Conservation (phyloP, 371 early-diverging fungal genomes). For the Gilbertella persicaria region DNA sequence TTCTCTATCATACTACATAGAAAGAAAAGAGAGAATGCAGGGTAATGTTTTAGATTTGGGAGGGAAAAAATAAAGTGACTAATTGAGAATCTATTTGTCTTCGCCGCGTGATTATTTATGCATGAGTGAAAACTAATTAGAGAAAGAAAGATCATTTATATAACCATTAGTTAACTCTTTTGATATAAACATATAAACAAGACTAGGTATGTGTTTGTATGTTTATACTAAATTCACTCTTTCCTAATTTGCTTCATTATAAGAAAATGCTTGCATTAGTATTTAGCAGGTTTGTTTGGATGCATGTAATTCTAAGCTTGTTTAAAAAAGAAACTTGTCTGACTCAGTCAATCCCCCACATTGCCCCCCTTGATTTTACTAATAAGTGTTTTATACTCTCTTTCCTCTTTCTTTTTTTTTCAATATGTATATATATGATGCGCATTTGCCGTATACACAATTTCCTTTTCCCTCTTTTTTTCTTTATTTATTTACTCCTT, state of each 20-base stretch:
- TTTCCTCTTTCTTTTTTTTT: not conserved
- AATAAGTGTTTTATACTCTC: not conserved
- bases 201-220: too few species aligned
- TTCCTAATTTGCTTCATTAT: too few species aligned
- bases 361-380: not conserved
- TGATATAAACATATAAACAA: too few species aligned
- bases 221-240: too few species aligned
- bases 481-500: not conserved
- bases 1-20: too few species aligned
- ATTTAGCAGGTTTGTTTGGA: not conserved
- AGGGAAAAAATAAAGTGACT: constrained; percentile 2
- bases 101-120: not conserved
- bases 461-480: not conserved
- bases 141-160: too few species aligned
- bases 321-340: not conserved
- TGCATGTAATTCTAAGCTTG: not conserved
- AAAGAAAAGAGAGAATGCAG: not conserved
- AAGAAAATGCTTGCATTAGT: too few species aligned
- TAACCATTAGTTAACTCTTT: too few species aligned
- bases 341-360: not conserved
- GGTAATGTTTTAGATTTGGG: constrained; percentile 1
- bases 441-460: not conserved
- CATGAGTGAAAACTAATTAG: too few species aligned
- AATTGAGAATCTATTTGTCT: not conserved
- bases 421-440: constrained; percentile 1